Base-by-base conservation (phyloP, 163 green algal genomes). In the Scenedesmus sp. region DNA sequence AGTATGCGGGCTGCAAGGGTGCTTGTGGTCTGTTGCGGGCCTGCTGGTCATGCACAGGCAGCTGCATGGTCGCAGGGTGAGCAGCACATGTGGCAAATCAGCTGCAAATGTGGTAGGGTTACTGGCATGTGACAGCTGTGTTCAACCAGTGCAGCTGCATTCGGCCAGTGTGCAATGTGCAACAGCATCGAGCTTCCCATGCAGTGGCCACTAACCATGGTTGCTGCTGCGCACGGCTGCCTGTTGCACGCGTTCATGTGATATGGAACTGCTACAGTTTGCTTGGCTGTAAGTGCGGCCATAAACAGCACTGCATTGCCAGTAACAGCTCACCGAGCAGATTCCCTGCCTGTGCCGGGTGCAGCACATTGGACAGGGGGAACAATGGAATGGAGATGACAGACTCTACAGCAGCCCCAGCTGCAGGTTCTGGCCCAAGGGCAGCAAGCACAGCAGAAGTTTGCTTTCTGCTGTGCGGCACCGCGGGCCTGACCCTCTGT, bases 331-430 rank as follows among this genome's bases (percentile, higher is more conserved):
- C 20, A 86, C 73, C 73, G 3, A 80, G 20, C 20, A 86, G 24
- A 35, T 13, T 46, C 2, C 86, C 76, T 40, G 46, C 61, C 56
- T 91, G 87, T 16, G 78, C 78, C n/a, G 87, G 87, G 35, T 87
- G 87, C 56, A 91, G 79, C 20, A 82, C 78, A 18, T 44, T 82
- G 12, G 87, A 72, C 53, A 91, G 87, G 18, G 87, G 78, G 59
- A 91, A 91, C 15, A 91, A 56, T 33, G 87, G 87, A 26, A 91
- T 35, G 30, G 79, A 70, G 15, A 91, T 79, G 9, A 91, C n/a
- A 26, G 35, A 73, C 2, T 86, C 72, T 35, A 89, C 86, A 40
- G 18, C 43, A 24, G 22, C 53, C 30, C 40, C 40, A n/a, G 40
- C 59, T 81, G 37, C 37, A 61, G 51, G 13, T 43, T 35, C n/a